Base-by-base conservation (phyloP, 2,329 filamentous ascomycete genomes). In the Claviceps cyperi region DNA sequence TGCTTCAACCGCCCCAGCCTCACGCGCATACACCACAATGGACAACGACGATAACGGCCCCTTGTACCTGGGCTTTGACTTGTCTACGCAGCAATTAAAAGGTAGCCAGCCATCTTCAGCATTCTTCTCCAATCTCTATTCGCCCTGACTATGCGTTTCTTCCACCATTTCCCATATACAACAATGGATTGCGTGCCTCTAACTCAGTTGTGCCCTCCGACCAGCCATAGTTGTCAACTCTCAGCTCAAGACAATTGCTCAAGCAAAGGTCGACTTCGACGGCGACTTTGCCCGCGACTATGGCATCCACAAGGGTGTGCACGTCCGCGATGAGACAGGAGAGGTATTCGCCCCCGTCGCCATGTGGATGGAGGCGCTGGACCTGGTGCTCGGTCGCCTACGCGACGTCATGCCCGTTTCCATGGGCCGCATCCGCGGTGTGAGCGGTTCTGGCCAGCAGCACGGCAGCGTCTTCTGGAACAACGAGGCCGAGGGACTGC, bases 381-480 rank as follows among this genome's bases (percentile, higher is more conserved):
- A 97, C 62, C 78, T 91, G 17, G 88, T 96, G 15, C 76, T 97
- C 50, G 69, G 74, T 46, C 81, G 85, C 15, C 74, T 98, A 54
- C 75, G 78, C 57, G 75, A 80, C 41, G 80, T 81, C 1, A 77
- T 87, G 50, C 60, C 64, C 46, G 57, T 62, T 4, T 83, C 89
- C 57, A 83, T 96, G 59, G 68, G 74, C 48, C 78, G 78, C 48
- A 81, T 98, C 55, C 80, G 78, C 60, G 91, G 87, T 32, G 77
- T 98, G 58, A 91, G 86, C 60, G 92, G 89, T 54, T 90, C 91
- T 15, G 90, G 92, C 50, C 94, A 97, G 77, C 92, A 98, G 73
- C 92, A 97, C 67, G 92, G 92, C 36, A 97, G 91, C 64, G 89
- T 97, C 28, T 97, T 92, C 70, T 97, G 91, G 91, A 84, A 78